Percentiles rank a stretch among this genome's conserved stretches.
These are phyloP conservation scores for Solanum arcanum DNA, from an alignment of 257 asterid genomes.

Conservation along the genomic window DNA sequence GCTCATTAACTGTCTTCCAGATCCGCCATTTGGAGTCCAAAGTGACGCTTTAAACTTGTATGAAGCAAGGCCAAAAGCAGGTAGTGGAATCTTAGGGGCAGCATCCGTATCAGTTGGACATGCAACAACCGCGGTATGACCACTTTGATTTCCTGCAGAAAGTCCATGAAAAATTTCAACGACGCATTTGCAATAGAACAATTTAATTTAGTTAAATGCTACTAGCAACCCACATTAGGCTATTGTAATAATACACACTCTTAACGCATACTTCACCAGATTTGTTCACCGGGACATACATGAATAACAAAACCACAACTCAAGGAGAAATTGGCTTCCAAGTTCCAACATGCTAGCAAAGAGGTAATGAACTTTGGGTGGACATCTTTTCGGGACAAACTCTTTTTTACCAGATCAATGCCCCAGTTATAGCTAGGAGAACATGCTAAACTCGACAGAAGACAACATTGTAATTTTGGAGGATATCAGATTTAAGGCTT, in stretches of 20 bases:
- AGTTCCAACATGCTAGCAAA: neutral
- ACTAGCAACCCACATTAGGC: neutral
- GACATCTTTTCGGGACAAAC: neutral
- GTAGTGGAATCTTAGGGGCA: slow-evolving; percentile 45
- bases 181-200: neutral
- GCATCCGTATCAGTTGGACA: slow-evolving; percentile 42
- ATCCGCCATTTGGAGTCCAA: slow-evolving; percentile 60
- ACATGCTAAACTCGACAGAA: neutral
- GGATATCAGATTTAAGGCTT: neutral
- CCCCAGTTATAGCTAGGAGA: neutral
- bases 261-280: neutral
- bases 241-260: neutral
- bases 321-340: neutral
- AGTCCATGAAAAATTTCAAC: neutral
- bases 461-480: neutral
- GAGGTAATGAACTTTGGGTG: neutral
- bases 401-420: neutral
- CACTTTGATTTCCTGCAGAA: slow-evolving; percentile 44
- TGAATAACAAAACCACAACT: neutral
- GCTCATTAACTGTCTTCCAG: slow-evolving; percentile 38
- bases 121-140: slow-evolving; percentile 27
- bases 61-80: slow-evolving; percentile 80
- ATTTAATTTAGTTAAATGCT: neutral
- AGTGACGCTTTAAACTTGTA: slow-evolving; percentile 60
- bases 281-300: neutral